Percentiles rank a stretch among this genome's conserved stretches.
Evolutionary conservation across 1,139 yeast genomes (phyloP).

Genomic region (Saccharomyces hybrid): DNA sequence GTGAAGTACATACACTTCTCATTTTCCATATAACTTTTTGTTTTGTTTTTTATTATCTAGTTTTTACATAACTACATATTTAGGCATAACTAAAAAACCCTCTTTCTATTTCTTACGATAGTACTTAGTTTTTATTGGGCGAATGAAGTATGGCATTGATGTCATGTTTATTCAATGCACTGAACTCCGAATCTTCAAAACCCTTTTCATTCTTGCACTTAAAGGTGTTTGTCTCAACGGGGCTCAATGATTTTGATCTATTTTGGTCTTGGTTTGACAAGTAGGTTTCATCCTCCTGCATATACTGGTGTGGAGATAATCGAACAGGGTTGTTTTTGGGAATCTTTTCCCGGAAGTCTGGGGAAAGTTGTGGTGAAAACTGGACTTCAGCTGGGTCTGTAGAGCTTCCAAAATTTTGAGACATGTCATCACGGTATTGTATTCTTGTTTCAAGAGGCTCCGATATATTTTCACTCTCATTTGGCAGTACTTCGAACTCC

Average conservation of each 20-base stretch:
- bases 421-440: neutral
- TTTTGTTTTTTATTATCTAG: neutral
- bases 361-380: neutral
- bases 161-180: neutral
- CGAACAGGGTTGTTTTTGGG: neutral
- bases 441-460: neutral
- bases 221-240: neutral
- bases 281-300: neutral
- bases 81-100: neutral
- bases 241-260: neutral
- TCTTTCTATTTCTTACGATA: neutral
- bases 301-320: neutral
- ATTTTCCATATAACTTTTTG: neutral
- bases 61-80: neutral
- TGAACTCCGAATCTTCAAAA: neutral
- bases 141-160: neutral
- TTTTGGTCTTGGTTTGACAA: neutral
- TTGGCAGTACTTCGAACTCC: slow-evolving; percentile 17
- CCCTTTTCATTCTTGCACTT: neutral
- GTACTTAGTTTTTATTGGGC: neutral
- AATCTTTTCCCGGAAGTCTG: neutral
- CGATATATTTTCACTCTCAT: slow-evolving; percentile 1
- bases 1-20: neutral
- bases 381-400: neutral
- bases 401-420: neutral